These are phyloP conservation scores for Nannochloris sp. DNA, from an alignment of 139 green algal species.

Conservation along the genomic window DNA sequence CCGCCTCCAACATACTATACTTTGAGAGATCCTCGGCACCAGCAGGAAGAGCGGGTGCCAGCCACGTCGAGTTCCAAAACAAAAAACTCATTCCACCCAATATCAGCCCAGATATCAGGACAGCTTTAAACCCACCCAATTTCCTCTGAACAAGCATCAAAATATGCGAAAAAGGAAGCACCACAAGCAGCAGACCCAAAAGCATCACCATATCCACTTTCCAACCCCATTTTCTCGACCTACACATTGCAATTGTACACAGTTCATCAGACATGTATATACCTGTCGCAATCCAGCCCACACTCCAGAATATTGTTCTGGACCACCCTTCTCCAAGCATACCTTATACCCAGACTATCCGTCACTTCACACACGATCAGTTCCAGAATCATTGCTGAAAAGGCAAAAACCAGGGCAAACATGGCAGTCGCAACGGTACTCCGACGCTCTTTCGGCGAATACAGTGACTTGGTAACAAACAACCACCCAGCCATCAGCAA, in stretches of 20 bases:
- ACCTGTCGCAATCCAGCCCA: too few species aligned
- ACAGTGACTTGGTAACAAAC: constrained; percentile 47
- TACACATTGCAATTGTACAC: background rate
- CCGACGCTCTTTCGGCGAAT: constrained; percentile 38
- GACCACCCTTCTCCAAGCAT: background rate
- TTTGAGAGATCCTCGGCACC: background rate
- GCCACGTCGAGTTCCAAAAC: constrained; percentile 2
- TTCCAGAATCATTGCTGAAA: constrained; percentile 82
- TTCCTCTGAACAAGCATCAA: constrained; percentile 35
- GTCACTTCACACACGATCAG: constrained; percentile 87
- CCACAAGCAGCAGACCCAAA: constrained; percentile 67
- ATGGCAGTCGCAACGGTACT: constrained; percentile 46
- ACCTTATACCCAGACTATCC: constrained; percentile 44
- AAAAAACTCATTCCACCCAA: background rate
- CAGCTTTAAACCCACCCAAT: constrained; percentile 20
- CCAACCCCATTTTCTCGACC: constrained; percentile 35
- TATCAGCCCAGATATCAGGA: constrained; percentile 5
- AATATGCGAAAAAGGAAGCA: constrained; percentile 80
- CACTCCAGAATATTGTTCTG: background rate
- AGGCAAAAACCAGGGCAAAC: constrained; percentile 77
- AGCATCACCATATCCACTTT: constrained; percentile 63
- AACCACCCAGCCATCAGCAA: background rate
- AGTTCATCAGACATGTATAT: too few species aligned
- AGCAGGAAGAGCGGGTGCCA: constrained; percentile 4
- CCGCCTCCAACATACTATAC: constrained; percentile 36